Conservation (phyloP, 371 early-diverging fungal species). For the Cokeromyces recurvatus region DNA sequence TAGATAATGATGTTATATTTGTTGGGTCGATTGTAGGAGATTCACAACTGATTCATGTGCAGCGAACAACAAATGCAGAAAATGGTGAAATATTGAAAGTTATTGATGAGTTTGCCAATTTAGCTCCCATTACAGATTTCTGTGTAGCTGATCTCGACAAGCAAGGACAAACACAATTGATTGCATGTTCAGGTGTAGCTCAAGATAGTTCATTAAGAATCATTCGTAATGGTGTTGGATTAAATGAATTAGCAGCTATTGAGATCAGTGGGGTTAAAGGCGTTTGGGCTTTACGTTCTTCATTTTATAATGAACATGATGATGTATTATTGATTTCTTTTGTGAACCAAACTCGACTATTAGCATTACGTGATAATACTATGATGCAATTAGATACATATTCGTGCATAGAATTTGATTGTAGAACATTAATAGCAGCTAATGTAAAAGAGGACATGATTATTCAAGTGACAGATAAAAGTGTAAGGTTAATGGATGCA, state of each 20-base stretch:
- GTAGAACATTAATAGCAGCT: conserved; percentile 31
- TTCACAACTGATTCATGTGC: conserved; percentile 69
- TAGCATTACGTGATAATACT: conserved; percentile 26
- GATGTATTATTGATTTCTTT: conserved; percentile 60
- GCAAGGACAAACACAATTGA: conserved; percentile 71
- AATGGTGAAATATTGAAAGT: conserved; percentile 27
- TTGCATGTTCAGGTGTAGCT: conserved; percentile 83
- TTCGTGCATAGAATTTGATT: conserved; percentile 34
- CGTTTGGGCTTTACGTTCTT: conserved; percentile 66
- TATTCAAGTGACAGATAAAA: conserved; percentile 39
- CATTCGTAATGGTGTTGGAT: conserved; percentile 88
- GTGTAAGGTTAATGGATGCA: conserved; percentile 34
- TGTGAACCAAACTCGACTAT: conserved; percentile 35
- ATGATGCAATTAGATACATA: conserved; percentile 25
- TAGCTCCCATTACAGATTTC: conserved; percentile 87
- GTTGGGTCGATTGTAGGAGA: conserved; percentile 86
- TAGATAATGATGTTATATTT: conserved; percentile 73
- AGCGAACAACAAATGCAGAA: conserved; percentile 16
- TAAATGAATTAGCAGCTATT: conserved; percentile 65
- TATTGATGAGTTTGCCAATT: conserved; percentile 64
- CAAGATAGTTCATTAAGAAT: conserved; percentile 77
- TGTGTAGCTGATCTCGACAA: conserved; percentile 77
- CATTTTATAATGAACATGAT: conserved; percentile 35
- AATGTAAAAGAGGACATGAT: conserved; percentile 28
- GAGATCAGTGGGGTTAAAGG: conserved; percentile 69